Evolutionary conservation across 441 rosid species (phyloP).

Genomic region (Adansonia madagascariensis): DNA sequence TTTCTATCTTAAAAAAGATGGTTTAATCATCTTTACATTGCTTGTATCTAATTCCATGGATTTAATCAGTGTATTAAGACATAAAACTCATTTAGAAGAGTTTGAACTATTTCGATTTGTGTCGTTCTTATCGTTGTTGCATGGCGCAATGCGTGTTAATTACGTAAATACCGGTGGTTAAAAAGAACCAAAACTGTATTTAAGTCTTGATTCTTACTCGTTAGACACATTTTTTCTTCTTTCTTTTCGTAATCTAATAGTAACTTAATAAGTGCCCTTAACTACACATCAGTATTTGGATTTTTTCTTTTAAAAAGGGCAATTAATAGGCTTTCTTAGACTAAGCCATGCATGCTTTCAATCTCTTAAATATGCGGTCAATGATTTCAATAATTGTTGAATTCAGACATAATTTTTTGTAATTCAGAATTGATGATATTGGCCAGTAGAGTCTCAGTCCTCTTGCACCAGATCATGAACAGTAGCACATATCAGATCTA

Average conservation of each 20-base stretch:
- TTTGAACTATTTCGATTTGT: not conserved
- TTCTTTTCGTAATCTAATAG: too few species aligned
- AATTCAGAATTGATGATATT: not conserved
- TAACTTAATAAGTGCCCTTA: not conserved
- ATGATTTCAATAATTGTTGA: too few species aligned
- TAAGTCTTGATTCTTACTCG: too few species aligned
- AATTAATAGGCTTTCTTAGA: not conserved
- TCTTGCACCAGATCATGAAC: not conserved
- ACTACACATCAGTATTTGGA: not conserved
- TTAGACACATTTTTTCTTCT: too few species aligned
- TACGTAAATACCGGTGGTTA: too few species aligned
- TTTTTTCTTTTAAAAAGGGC: not conserved
- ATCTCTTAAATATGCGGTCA: not conserved
- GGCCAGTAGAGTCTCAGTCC: not conserved
- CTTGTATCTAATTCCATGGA: not conserved
- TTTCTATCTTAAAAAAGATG: not conserved
- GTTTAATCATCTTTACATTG: not conserved
- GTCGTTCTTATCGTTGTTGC: too few species aligned
- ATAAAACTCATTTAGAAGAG: not conserved
- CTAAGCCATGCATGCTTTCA: not conserved
- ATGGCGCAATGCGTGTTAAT: too few species aligned
- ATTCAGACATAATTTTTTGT: too few species aligned
- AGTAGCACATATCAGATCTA: not conserved
- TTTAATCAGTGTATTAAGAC: slow-evolving; percentile 21
- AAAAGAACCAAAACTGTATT: too few species aligned